These are phyloP conservation scores for Mucor irregularis DNA, from an alignment of 371 early-diverging fungal species.

Conservation along the genomic window DNA sequence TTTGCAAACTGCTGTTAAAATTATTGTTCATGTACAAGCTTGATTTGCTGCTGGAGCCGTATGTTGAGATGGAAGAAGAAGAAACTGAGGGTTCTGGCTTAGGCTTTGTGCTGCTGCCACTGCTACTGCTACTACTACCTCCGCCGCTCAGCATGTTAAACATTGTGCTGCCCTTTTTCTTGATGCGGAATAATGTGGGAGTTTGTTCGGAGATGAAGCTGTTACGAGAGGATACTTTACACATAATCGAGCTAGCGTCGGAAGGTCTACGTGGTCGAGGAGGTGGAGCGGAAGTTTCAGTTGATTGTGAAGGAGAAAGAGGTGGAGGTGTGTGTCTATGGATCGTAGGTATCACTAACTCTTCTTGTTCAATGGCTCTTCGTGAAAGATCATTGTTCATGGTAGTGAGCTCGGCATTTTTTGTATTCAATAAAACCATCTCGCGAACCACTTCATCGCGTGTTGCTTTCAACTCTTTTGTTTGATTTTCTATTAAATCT, in stretches of 20 bases:
- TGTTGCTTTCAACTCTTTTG: conserved; percentile 10
- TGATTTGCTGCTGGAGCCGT: not conserved
- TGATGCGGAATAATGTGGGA: conserved; percentile 20
- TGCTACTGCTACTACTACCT: not conserved
- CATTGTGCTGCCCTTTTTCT: conserved; percentile 30
- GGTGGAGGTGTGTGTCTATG: not conserved
- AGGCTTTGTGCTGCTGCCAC: not conserved
- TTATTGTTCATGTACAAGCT: conserved; percentile 6
- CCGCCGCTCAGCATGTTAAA: conserved; percentile 9
- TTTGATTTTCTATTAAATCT: conserved; percentile 24
- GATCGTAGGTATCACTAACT: not conserved
- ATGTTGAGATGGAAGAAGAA: conserved; percentile 9
- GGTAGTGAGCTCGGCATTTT: conserved; percentile 53
- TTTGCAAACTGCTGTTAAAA: conserved; percentile 7
- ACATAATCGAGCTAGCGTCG: conserved; percentile 20
- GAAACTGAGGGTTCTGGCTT: conserved; percentile 10
- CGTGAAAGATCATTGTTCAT: conserved; percentile 60
- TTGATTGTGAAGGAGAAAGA: conserved; percentile 14
- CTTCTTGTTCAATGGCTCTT: conserved; percentile 39
- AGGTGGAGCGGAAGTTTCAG: not conserved
- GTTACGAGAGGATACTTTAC: conserved; percentile 17
- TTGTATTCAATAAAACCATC: conserved; percentile 52
- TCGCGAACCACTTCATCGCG: conserved; percentile 52
- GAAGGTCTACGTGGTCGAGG: conserved; percentile 16
- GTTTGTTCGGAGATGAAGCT: conserved; percentile 17